Base-by-base conservation (phyloP, 345 rosid species). In the Eutrema yunnanense region DNA sequence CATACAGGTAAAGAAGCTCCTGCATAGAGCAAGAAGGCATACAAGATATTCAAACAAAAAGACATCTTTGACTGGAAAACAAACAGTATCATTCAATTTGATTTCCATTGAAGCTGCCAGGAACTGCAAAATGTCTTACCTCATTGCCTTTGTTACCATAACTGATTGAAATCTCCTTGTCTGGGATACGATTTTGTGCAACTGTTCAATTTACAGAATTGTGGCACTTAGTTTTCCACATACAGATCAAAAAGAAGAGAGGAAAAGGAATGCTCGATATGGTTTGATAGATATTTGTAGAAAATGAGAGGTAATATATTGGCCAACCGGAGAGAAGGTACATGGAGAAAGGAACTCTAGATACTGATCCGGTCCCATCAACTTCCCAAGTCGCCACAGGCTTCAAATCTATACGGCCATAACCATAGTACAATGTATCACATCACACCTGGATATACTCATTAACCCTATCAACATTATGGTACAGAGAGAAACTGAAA, bases 381-480 rank as follows among this genome's bases (percentile, higher is more conserved):
- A 90, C 97, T 85, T 94, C 98, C 98, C 98, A 94, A 65, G 98
- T 94, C 65, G 97, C 97, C 33, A 72, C 83, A 42, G 97, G 86
- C 91, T 84, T 86, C 71, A 87, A 60, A 82, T 84, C 97, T 94
- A 44, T 68, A 74, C 46, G 71, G 61, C 61, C 75, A 58, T 44
- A 42, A 37, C 43, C 54, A 75, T 30, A 37, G 44, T 53, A 44
- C 58, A 68, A 16, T 33, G 44, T 67, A 52, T 37, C 50, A 61
- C 50, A 73, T 37, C 9, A 62, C 51, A 67, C 19, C 42, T 13
- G 46, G 51, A 55, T 32, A 69, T 26, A 57, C 37, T 42, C 27
- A 52, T 46, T 19, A n/a, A 62, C 47, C 38, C 46, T 30, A 70
- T 41, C 33, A 47, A 58, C 80, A 38, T n/a, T 51, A 64, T 49